phyloP scores from a whole-genome alignment of 83 land plant species.

The Picea abies region DNA sequence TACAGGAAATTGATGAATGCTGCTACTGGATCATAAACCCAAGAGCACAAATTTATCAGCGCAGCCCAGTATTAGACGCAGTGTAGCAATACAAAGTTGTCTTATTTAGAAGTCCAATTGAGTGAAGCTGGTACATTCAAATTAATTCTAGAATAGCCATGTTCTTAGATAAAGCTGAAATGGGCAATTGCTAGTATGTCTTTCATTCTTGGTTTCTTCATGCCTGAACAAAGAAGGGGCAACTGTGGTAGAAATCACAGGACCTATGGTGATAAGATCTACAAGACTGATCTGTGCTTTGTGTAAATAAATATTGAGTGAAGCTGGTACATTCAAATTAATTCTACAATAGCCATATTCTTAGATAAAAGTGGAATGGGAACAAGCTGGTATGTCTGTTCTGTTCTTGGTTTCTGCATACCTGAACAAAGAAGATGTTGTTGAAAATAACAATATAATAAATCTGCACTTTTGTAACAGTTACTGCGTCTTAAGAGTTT shows the following conservation, averaged over 20 bases:
- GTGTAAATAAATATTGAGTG: background rate
- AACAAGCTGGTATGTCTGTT: no score
- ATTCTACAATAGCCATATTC: background rate
- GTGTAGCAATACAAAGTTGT: constrained; percentile 4
- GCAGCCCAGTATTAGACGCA: no score
- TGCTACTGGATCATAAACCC: constrained; percentile 5
- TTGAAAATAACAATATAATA: no score
- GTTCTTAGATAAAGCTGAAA: background rate
- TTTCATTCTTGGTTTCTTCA: no score
- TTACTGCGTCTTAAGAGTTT: no score
- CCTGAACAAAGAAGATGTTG: no score
- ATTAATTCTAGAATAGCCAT: background rate
- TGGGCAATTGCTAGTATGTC: background rate
- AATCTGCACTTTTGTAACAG: no score
- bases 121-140: constrained; percentile 1
- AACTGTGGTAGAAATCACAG: no score
- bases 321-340: background rate
- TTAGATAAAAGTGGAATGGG: constrained; percentile 8
- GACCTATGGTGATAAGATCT: no score
- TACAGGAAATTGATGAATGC: constrained; percentile 14
- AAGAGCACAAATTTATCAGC: background rate
- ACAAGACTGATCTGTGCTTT: no score
- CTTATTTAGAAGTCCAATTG: background rate
- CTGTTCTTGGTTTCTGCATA: no score
- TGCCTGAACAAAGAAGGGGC: no score